phyloP scores from a whole-genome alignment of 2,329 filamentous ascomycete genomes.

The Piedraia hortae region DNA sequence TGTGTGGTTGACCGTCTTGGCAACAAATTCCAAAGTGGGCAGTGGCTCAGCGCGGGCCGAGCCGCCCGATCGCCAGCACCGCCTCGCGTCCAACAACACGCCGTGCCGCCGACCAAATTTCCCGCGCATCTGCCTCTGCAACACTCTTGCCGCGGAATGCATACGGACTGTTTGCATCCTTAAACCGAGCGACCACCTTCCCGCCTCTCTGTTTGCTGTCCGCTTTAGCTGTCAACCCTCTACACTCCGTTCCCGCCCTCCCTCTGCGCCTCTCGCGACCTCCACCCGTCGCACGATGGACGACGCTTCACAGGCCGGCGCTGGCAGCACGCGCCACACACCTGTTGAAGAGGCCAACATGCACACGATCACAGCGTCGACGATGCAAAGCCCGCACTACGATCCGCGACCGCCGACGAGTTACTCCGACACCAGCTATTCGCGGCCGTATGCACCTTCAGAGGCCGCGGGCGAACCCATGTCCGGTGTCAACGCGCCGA shows the following conservation, averaged over 20 bases:
- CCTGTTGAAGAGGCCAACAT: constrained; percentile 21
- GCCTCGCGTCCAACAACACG: no score
- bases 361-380: constrained; percentile 20
- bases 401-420: constrained; percentile 23
- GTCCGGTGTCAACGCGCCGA: constrained; percentile 10
- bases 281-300: constrained; percentile 4
- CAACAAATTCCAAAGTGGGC: no score
- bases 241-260: no score
- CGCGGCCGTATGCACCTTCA: constrained; percentile 18
- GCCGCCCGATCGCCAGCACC: no score
- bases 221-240: no score
- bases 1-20: constrained; percentile 8
- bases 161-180: no score
- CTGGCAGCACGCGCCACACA: constrained; percentile 5
- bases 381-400: constrained; percentile 10
- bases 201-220: no score
- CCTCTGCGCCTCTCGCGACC: neutral
- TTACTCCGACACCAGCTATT: constrained; percentile 24
- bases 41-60: no score
- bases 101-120: no score
- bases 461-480: constrained; percentile 15
- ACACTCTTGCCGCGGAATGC: no score
- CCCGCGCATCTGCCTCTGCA: no score
- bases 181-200: no score
- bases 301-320: constrained; percentile 3